Evolutionary conservation across 306 rosid genomes (phyloP).

Genomic region (Comarum palustre): DNA sequence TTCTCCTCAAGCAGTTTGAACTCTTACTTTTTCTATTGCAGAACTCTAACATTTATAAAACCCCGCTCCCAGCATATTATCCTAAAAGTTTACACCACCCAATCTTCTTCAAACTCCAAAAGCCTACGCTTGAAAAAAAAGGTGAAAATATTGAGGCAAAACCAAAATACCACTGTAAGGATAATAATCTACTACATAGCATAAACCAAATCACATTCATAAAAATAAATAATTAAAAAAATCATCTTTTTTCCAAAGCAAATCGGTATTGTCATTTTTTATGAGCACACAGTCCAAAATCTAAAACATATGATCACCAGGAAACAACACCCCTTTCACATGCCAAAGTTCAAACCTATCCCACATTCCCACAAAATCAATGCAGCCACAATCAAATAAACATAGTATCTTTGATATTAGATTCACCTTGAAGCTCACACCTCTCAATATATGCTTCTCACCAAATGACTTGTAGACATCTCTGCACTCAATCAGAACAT

Average conservation of each 20-base stretch:
- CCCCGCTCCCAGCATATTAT: not conserved
- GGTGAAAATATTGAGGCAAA: not conserved
- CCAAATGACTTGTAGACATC: constrained; percentile 88
- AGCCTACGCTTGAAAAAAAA: not conserved
- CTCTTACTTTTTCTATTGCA: not conserved
- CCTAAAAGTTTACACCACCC: not conserved
- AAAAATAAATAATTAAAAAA: no score
- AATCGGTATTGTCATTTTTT: not conserved
- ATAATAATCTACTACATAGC: not conserved
- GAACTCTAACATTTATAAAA: not conserved
- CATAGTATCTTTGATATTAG: constrained; percentile 15
- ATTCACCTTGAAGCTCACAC: constrained; percentile 96
- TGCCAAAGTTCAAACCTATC: not conserved
- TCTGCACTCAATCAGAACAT: constrained; percentile 91
- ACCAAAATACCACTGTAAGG: not conserved
- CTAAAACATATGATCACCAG: not conserved
- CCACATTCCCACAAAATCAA: not conserved
- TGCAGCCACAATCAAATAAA: not conserved
- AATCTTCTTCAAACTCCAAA: not conserved
- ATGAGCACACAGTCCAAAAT: not conserved
- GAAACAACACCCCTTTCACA: not conserved
- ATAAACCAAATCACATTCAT: not conserved
- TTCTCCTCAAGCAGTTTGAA: not conserved
- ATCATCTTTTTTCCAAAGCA: not conserved
- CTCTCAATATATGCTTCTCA: constrained; percentile 89